Evolutionary conservation across 345 rosid genomes (phyloP), one percentile per base, ranked within the genome.

Genomic region (Pistacia integerrima): DNA sequence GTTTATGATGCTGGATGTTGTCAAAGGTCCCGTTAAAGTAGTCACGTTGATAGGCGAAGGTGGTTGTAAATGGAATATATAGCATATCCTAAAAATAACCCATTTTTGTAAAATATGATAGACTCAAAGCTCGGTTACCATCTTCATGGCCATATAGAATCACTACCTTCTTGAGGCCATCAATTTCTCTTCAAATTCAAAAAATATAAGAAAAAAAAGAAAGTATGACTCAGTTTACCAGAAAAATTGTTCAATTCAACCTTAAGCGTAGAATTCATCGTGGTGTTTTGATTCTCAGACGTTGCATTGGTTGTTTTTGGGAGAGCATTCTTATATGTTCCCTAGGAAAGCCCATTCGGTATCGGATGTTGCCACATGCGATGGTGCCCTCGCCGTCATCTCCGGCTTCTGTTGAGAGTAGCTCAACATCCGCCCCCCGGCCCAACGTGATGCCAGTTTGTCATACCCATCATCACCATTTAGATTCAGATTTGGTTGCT

Each of bases 401-500:
- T 38, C 13, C 77, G 41, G 11, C 77, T 55, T 7, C 70, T 78
- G 64, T 56, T 63, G 52, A 18, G 17, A 64, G 69, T 46, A 11
- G 55, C 11, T 38, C 17, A 2, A 4, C 75, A 13, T 2, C 13
- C 20, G 46, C 38, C n/a, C 16, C 67, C 4, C 11, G 1, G 49
- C 2, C 12, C 68, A 67, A 2, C 72, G 22, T 17, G 36, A 72
- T 71, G 25, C 69, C 82, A 61, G 52, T 28, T 69, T 75, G 44
- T 70, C 78, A 56, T 76, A 64, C 5, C 72, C 49, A 30, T 67
- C 64, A 28, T 4, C 76, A 68, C 51, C 67, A 82, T 59, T 54
- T 83, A 20, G 94, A 91, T 70, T 80, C 93, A 1, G 96, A 95
- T 90, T 79, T 95, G 84, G 98, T 95, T 59, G 69, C 92, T 7